Conservation (phyloP, 129 eudicot species). For the Escallonia rubra region DNA sequence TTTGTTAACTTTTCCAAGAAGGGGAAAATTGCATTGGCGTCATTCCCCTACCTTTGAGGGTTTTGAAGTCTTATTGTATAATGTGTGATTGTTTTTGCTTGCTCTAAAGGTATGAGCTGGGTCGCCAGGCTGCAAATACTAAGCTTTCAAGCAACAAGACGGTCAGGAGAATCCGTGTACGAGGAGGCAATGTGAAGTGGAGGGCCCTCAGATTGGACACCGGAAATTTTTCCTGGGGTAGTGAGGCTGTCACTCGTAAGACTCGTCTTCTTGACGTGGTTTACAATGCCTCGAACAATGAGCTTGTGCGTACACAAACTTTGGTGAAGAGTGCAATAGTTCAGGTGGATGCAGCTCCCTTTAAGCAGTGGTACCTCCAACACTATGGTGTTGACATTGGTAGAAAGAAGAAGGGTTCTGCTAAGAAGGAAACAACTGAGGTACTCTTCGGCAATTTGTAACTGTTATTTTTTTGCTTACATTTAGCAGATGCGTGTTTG, state of each 20-base stretch:
- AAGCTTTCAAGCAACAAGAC: slow-evolving; percentile 32
- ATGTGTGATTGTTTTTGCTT: background rate
- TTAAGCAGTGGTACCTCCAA: slow-evolving; percentile 40
- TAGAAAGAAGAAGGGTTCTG: slow-evolving; percentile 36
- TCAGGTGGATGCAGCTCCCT: slow-evolving; percentile 45
- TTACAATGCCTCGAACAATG: slow-evolving; percentile 45
- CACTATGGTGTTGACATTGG: slow-evolving; percentile 47
- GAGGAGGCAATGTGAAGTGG: slow-evolving; percentile 49
- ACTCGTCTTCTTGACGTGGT: slow-evolving; percentile 42
- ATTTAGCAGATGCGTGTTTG: too few relatives aligned
- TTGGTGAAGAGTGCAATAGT: slow-evolving; percentile 45
- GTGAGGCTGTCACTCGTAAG: slow-evolving; percentile 40
- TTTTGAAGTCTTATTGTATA: too few relatives aligned
- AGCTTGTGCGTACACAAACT: slow-evolving; percentile 45
- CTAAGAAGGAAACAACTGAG: slow-evolving; percentile 32
- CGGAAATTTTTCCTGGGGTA: slow-evolving; percentile 43
- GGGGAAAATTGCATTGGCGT: too few relatives aligned
- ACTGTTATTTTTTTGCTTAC: too few relatives aligned
- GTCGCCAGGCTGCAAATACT: slow-evolving; percentile 38
- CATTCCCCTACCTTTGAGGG: too few relatives aligned
- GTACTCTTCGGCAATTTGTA: background rate
- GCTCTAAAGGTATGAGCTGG: slow-evolving; percentile 35
- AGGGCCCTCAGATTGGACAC: slow-evolving; percentile 40
- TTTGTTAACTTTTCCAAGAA: too few relatives aligned
- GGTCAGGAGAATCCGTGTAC: slow-evolving; percentile 31